These are phyloP conservation scores for Coleophoma cylindrospora DNA, from an alignment of 2,329 filamentous ascomycete species.

Conservation along the genomic window DNA sequence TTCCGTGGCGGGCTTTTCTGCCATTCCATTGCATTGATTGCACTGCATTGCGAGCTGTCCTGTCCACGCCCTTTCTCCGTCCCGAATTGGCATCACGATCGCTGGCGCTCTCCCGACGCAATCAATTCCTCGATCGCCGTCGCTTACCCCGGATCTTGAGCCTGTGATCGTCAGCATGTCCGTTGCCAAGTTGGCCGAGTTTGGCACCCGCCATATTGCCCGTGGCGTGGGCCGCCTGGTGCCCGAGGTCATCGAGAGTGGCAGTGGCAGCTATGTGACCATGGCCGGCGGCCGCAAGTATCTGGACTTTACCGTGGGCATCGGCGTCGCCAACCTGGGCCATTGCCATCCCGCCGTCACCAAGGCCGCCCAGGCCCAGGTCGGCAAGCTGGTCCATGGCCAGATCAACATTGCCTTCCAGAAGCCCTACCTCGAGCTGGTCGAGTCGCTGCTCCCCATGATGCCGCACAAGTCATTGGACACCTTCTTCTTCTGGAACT, in stretches of 20 bases:
- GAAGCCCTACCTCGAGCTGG: conserved; percentile 54
- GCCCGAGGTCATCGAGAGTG: conserved; percentile 66
- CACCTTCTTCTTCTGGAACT: conserved; percentile 95
- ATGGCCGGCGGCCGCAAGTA: conserved; percentile 90
- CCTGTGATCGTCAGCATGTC: conserved; percentile 1
- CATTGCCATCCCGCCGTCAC: conserved; percentile 71
- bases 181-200: conserved; percentile 9
- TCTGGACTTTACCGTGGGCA: conserved; percentile 92
- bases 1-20: no score
- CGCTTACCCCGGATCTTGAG: no score
- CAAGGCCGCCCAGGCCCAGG: conserved; percentile 26
- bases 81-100: no score
- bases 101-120: no score
- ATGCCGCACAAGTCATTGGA: conserved; percentile 86
- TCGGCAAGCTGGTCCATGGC: conserved; percentile 31
- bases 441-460: conserved; percentile 79
- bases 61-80: no score
- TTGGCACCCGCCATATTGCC: conserved; percentile 10
- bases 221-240: conserved; percentile 9
- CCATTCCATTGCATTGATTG: no score
- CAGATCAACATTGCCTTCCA: conserved; percentile 36
- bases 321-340: conserved; percentile 93
- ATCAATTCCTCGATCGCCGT: no score
- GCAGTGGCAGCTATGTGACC: conserved; percentile 83
- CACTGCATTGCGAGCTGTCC: no score